phyloP scores from a whole-genome alignment of 352 stramenopile genomes.

The Pythium grandisporangium region DNA sequence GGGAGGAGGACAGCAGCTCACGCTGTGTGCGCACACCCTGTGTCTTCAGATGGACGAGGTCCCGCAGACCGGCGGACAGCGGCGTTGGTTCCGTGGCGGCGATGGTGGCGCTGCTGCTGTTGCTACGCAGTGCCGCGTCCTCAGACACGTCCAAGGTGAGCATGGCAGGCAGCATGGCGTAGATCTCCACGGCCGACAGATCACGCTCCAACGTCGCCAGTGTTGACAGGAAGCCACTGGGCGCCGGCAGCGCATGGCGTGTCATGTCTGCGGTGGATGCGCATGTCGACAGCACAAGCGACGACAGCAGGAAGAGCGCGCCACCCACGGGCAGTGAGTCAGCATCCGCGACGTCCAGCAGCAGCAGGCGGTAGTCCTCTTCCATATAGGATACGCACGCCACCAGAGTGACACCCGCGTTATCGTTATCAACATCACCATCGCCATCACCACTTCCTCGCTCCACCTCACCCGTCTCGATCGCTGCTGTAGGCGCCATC shows the following conservation, averaged over 20 bases:
- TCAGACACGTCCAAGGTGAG: conserved; percentile 41
- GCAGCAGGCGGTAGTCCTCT: conserved; percentile 38
- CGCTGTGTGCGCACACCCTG: conserved; percentile 7
- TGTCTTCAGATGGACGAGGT: conserved; percentile 30
- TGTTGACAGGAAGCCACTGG: conserved; percentile 31
- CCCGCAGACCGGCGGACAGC: too few species aligned
- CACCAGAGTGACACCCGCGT: conserved; percentile 20
- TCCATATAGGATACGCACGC: conserved; percentile 30
- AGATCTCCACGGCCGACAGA: conserved; percentile 34
- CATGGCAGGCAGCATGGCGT: conserved; percentile 46
- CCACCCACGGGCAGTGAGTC: conserved; percentile 15
- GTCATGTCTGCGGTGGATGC: conserved; percentile 4
- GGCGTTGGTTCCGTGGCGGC: conserved; percentile 8
- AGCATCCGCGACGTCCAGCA: conserved; percentile 28
- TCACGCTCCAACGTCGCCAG: conserved; percentile 37
- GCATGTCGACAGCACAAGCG: conserved; percentile 41
- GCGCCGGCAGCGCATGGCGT: conserved; percentile 12
- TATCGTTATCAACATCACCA: too few species aligned
- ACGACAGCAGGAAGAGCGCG: conserved; percentile 47
- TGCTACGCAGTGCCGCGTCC: conserved; percentile 11
- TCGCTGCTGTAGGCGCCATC: not conserved
- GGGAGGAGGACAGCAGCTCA: not conserved
- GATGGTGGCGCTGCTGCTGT: not conserved
- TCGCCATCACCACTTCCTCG: too few species aligned
- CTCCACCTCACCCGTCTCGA: too few species aligned